phyloP scores from a whole-genome alignment of 2,329 filamentous ascomycete species.

The Trichoderma cornu-damae region DNA sequence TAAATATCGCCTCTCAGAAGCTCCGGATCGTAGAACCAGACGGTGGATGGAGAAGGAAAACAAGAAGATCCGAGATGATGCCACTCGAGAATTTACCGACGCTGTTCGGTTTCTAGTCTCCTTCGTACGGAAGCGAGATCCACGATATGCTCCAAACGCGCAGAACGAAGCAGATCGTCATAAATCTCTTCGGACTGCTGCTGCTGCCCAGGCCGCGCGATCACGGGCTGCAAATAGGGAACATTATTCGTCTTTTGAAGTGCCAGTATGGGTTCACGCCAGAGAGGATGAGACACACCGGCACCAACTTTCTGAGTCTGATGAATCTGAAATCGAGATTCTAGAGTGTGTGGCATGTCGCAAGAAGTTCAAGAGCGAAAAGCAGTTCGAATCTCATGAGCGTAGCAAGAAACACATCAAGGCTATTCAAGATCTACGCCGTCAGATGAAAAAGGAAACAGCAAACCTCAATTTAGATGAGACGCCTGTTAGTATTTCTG shows the following conservation, averaged over 20 bases:
- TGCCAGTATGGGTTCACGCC: conserved; percentile 71
- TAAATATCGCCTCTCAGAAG: conserved; percentile 74
- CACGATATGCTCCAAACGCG: conserved; percentile 70
- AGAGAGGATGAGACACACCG: conserved; percentile 49
- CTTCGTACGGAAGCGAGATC: conserved; percentile 88
- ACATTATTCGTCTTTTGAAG: conserved; percentile 58
- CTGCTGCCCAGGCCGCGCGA: conserved; percentile 76
- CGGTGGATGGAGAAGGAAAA: conserved; percentile 96
- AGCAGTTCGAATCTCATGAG: conserved; percentile 86
- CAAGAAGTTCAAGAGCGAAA: conserved; percentile 82
- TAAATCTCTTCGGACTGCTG: conserved; percentile 68
- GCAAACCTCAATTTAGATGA: conserved; percentile 49
- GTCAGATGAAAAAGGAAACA: conserved; percentile 80
- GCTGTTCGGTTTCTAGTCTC: conserved; percentile 78
- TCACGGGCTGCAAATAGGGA: conserved; percentile 77
- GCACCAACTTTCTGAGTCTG: conserved; percentile 58
- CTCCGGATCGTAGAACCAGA: conserved; percentile 76
- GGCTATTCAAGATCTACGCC: conserved; percentile 70
- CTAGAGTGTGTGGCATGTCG: conserved; percentile 74
- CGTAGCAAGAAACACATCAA: conserved; percentile 96
- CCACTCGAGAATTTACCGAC: conserved; percentile 84
- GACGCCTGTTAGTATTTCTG: neutral
- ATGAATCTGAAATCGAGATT: conserved; percentile 52
- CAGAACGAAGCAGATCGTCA: conserved; percentile 79
- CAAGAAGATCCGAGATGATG: conserved; percentile 74